Evolutionary conservation across 495 filamentous ascomycete species (phyloP).

Genomic region (Annulohypoxylon bovei): DNA sequence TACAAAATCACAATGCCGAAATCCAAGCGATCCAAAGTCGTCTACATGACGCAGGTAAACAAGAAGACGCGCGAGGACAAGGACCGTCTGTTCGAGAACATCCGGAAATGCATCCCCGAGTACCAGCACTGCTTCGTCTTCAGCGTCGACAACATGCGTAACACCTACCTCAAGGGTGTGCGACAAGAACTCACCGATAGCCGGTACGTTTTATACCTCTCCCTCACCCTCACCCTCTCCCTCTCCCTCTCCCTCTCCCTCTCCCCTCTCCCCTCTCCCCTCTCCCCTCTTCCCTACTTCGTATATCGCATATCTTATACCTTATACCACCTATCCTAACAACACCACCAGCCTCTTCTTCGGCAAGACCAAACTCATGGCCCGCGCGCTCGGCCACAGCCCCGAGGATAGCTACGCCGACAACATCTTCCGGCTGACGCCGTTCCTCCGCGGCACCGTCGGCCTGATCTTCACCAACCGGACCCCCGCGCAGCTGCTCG

Average conservation of each 20-base stretch:
- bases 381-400: conserved; percentile 82
- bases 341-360: conserved; percentile 79
- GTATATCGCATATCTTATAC: too few relatives aligned
- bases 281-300: background rate
- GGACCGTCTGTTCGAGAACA: conserved; percentile 84
- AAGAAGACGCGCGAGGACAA: conserved; percentile 93
- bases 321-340: background rate
- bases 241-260: background rate
- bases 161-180: conserved; percentile 94
- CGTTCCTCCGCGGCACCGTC: conserved; percentile 81
- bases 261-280: background rate
- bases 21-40: conserved; percentile 89
- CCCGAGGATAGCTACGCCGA: conserved; percentile 80
- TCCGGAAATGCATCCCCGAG: conserved; percentile 83
- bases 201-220: conserved; percentile 65
- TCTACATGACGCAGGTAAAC: conserved; percentile 86
- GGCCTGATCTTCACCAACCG: conserved; percentile 91
- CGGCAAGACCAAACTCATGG: conserved; percentile 98
- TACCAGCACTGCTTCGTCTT: conserved; percentile 95
- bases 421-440: conserved; percentile 72
- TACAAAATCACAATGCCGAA: conserved; percentile 78
- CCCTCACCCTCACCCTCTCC: background rate
- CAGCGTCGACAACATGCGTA: conserved; percentile 96
- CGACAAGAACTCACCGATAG: conserved; percentile 83
- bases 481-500: conserved; percentile 65